Percentiles rank a stretch among this genome's conserved stretches.
Conservation (phyloP, 2,329 filamentous ascomycete genomes). For the Penicillium sp. region DNA sequence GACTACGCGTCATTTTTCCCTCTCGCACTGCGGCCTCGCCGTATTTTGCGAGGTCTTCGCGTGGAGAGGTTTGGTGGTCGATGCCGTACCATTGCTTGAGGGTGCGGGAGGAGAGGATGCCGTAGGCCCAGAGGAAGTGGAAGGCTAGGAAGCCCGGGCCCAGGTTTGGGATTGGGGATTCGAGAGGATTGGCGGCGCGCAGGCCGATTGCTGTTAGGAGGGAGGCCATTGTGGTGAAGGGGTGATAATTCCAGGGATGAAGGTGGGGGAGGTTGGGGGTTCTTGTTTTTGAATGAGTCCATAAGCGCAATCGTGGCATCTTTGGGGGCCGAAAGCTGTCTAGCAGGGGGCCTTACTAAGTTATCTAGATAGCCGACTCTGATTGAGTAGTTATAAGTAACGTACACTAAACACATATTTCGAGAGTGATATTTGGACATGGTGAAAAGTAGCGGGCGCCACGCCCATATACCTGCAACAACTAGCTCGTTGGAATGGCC, state of each 20-base stretch:
- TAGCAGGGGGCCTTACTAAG: not conserved
- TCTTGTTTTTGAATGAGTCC: not conserved
- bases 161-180: conserved; percentile 16
- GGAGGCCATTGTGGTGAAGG: conserved; percentile 7
- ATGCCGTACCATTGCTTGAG: conserved; percentile 47
- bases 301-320: not conserved
- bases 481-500: not conserved
- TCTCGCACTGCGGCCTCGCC: conserved; percentile 47
- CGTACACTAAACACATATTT: no score
- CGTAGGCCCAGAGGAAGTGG: conserved; percentile 46
- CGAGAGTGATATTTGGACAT: no score
- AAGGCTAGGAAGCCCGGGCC: conserved; percentile 38
- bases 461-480: not conserved
- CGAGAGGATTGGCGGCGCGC: conserved; percentile 12
- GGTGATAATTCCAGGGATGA: not conserved
- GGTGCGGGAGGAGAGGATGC: conserved; percentile 46
- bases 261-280: not conserved
- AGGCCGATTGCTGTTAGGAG: conserved; percentile 32
- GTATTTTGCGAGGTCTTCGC: conserved; percentile 51
- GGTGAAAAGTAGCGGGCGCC: no score
- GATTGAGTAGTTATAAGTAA: no score
- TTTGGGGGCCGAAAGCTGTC: not conserved
- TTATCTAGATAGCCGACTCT: no score
- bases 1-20: conserved; percentile 47
- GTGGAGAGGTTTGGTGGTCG: conserved; percentile 52